Evolutionary conservation across 2,329 filamentous ascomycete species (phyloP), one percentile per base, ranked within the genome.

Genomic region (Coleophoma eucalyptorum): DNA sequence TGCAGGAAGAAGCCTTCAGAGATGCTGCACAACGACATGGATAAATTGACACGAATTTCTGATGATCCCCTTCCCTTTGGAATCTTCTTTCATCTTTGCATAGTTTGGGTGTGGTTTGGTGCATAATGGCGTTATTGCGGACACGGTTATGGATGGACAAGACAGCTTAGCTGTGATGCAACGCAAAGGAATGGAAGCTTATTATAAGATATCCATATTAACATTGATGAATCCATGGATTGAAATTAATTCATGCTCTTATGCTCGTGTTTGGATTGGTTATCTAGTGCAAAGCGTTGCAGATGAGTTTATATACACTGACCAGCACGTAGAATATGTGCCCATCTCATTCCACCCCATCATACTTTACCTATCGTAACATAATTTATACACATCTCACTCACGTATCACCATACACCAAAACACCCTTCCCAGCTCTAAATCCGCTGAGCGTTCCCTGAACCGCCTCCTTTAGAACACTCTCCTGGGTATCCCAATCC

Each of bases 1-100:
- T 96, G 64, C 94, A 99, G 67, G 87, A 94, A 68, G 91, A 96
- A 68, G 82, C 97, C 59, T 97, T 99, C 70, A 86, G 88, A 41
- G 86, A 84, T 52, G 92, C 91, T 12, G 61, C 62, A 31, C 57
- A 64, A 49, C 57, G 65, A 46, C 65, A 68, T 56, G 63, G 64
- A 47, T 67, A 54, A 55, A 37, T 31, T n/a, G 19, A 7, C 20
- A 5, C 33, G 19, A 15, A 19, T 38, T 18, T 32, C 7, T 33
- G 2, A 18, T 16, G 16, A 10, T 18, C 31, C 16, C 6, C 8
- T 40, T 38, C 15, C 13, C 19, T 47, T 37, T 31, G 19, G 16
- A n/a, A 10, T 47, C 80, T 76, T 1, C 20, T 12, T 44, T 33
- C 31, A 16, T 16, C 35, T 48, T 32, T 44, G 42, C 42, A 44